phyloP scores from a whole-genome alignment of 352 stramenopile species.

The Phytophthora citrophthora region DNA sequence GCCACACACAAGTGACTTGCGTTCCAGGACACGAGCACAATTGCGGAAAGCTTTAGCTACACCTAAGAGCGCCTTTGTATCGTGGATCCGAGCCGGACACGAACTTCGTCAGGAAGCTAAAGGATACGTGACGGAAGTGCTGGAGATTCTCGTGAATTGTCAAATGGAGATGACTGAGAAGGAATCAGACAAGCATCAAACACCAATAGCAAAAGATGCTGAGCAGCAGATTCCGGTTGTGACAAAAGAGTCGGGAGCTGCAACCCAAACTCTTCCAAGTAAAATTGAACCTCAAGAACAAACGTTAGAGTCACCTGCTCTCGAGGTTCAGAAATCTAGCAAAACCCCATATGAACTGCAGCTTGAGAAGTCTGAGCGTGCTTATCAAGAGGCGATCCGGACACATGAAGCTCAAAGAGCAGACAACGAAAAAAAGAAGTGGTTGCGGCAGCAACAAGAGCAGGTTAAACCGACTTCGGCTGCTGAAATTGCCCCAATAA shows the following conservation, averaged over 20 bases:
- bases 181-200: conserved; percentile 3
- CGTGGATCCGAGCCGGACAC: conserved; percentile 89
- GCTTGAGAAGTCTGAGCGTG: conserved; percentile 51
- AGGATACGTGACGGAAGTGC: conserved; percentile 73
- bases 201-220: neutral
- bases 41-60: conserved; percentile 57
- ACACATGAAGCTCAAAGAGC: conserved; percentile 48
- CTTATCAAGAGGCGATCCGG: conserved; percentile 47
- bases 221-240: conserved; percentile 1
- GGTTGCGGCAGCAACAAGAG: conserved; percentile 30
- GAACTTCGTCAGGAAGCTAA: conserved; percentile 91
- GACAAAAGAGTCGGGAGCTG: conserved; percentile 1
- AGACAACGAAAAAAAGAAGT: conserved; percentile 45
- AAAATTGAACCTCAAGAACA: neutral
- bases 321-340: neutral
- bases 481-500: conserved; percentile 1
- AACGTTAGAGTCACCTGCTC: neutral
- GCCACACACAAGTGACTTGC: conserved; percentile 48
- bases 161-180: conserved; percentile 33
- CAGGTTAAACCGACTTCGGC: neutral
- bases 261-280: neutral
- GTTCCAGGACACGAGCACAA: conserved; percentile 58
- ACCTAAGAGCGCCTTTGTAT: conserved; percentile 80
- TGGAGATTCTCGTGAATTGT: conserved; percentile 80
- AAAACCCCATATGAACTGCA: conserved; percentile 56